phyloP scores from a whole-genome alignment of 495 filamentous ascomycete species.

The Daldinia caldariorum region DNA sequence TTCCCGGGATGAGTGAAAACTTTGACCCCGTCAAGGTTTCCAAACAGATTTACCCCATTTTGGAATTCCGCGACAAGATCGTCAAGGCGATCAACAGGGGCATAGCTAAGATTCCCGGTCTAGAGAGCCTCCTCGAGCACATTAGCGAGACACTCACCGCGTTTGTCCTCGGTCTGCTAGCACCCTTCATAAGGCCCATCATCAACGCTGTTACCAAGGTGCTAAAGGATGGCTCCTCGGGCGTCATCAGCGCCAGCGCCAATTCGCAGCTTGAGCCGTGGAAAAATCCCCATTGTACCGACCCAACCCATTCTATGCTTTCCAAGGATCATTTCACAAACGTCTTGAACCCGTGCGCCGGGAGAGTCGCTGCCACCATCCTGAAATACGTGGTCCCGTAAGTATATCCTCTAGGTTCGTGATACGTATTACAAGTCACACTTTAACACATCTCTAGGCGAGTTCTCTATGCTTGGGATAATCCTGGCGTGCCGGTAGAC shows the following conservation, averaged over 20 bases:
- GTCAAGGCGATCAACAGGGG: slow-evolving; percentile 82
- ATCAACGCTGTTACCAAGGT: slow-evolving; percentile 85
- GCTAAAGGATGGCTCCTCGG: slow-evolving; percentile 83
- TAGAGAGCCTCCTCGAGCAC: slow-evolving; percentile 85
- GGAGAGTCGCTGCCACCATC: slow-evolving; percentile 79
- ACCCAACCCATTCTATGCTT: slow-evolving; percentile 94
- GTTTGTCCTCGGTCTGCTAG: slow-evolving; percentile 87
- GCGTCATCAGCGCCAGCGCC: slow-evolving; percentile 80
- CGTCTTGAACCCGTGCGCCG: slow-evolving; percentile 86
- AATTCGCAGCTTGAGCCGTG: slow-evolving; percentile 91
- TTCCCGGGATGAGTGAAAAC: slow-evolving; percentile 75
- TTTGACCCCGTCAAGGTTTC: slow-evolving; percentile 86
- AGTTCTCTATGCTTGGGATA: slow-evolving; percentile 89
- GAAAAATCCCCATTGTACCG: slow-evolving; percentile 83
- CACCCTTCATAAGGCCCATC: slow-evolving; percentile 89
- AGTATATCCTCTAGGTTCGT: slow-evolving; percentile 26
- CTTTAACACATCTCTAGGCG: slow-evolving; percentile 56
- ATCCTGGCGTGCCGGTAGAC: slow-evolving; percentile 78
- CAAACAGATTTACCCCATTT: slow-evolving; percentile 89
- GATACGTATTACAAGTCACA: background rate
- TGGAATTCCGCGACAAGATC: slow-evolving; percentile 92
- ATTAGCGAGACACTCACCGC: slow-evolving; percentile 91
- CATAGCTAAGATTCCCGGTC: slow-evolving; percentile 90
- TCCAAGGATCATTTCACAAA: slow-evolving; percentile 98
- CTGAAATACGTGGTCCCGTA: slow-evolving; percentile 83